These are phyloP conservation scores for Primulina eburnea DNA, from an alignment of 257 asterid species.

Conservation along the genomic window DNA sequence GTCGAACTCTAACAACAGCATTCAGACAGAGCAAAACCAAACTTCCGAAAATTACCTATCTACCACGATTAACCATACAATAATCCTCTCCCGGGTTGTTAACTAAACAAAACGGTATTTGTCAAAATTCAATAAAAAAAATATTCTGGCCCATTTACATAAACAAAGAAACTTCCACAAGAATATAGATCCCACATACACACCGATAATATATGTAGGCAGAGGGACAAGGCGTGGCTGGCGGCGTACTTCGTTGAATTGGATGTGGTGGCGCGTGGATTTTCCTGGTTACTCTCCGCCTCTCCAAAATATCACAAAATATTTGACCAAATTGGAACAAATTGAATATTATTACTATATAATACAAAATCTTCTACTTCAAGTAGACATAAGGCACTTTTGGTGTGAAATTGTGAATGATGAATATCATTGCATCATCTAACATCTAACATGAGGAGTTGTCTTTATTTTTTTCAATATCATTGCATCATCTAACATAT, in stretches of 20 bases:
- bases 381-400: too few relatives aligned
- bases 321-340: too few relatives aligned
- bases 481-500: too few relatives aligned
- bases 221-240: conserved; percentile 5
- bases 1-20: not conserved
- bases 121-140: not conserved
- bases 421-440: too few relatives aligned
- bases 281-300: not conserved
- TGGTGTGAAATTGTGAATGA: too few relatives aligned
- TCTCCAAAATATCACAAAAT: too few relatives aligned
- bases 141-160: not conserved
- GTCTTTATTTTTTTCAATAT: too few relatives aligned
- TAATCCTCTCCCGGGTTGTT: not conserved
- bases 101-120: not conserved
- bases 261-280: conserved; percentile 1
- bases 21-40: not conserved
- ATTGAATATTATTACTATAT: too few relatives aligned
- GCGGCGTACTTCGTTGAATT: conserved; percentile 23
- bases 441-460: too few relatives aligned
- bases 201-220: not conserved
- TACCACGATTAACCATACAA: too few relatives aligned
- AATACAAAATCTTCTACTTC: too few relatives aligned
- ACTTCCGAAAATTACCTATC: not conserved
- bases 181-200: not conserved
- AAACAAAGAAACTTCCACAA: not conserved